A percentile compares a stretch with the other conserved stretches of the same genome.
Conservation (phyloP, 768 basidiomycete genomes). For the Royoungia palumana region DNA sequence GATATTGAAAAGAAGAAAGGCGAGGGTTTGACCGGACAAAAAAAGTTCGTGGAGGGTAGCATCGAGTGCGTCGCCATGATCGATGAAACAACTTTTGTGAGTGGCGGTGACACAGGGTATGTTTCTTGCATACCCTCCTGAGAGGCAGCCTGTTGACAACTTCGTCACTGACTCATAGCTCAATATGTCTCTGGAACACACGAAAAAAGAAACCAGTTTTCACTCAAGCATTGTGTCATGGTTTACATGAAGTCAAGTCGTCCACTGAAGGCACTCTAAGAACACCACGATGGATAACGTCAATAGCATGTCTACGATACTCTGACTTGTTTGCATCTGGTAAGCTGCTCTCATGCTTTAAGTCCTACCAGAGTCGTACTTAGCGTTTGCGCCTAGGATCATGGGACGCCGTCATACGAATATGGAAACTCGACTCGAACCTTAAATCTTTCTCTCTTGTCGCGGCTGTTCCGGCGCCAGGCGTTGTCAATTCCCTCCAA, state of each 20-base stretch:
- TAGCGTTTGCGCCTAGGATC: constrained; percentile 57
- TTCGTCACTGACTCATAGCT: constrained; percentile 33
- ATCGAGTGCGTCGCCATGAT: constrained; percentile 93
- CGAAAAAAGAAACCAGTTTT: constrained; percentile 95
- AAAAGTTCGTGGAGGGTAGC: constrained; percentile 79
- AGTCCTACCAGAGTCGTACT: neutral
- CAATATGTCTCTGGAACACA: constrained; percentile 90
- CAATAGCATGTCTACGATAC: constrained; percentile 78
- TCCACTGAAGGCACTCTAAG: constrained; percentile 71
- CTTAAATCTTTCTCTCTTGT: constrained; percentile 72
- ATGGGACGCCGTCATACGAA: constrained; percentile 84
- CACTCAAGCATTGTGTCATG: constrained; percentile 83
- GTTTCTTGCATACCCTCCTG: constrained; percentile 18
- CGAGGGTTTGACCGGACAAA: constrained; percentile 21
- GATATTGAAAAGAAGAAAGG: constrained; percentile 38
- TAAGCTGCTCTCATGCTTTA: constrained; percentile 30
- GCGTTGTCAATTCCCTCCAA: constrained; percentile 90
- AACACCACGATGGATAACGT: constrained; percentile 89
- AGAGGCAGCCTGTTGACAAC: neutral
- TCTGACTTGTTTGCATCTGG: constrained; percentile 91
- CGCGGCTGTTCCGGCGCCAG: constrained; percentile 62
- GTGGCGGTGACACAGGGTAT: constrained; percentile 95
- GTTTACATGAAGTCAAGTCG: constrained; percentile 66
- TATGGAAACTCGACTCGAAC: constrained; percentile 87
- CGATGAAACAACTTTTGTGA: constrained; percentile 89